Evolutionary conservation across 768 basidiomycete species (phyloP).

Genomic region (Tylopilus felleus): DNA sequence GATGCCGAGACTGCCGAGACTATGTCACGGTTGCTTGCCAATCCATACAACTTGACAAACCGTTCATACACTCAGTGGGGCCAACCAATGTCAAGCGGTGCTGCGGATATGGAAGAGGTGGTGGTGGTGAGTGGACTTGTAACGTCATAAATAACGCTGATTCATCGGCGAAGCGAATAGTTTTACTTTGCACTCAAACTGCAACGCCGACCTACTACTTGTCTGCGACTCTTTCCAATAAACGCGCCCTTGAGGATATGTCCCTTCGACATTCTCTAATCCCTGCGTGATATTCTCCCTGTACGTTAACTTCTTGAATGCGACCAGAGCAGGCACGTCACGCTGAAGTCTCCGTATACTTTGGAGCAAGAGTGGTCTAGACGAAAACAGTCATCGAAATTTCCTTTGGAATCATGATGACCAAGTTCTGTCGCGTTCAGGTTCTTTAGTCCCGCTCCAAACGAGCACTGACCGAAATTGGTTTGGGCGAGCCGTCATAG

Average conservation of each 20-base stretch:
- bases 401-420: not conserved
- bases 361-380: constrained; percentile 19
- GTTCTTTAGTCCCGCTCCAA: not conserved
- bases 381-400: constrained; percentile 33
- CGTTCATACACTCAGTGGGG: no score
- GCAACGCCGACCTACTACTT: not conserved
- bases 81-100: no score
- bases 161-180: no score
- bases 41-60: no score
- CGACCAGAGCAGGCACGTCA: constrained; percentile 39
- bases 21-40: no score
- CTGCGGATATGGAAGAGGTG: no score
- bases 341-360: constrained; percentile 35
- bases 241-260: constrained; percentile 10
- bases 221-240: constrained; percentile 1
- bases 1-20: no score
- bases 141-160: no score
- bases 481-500: not conserved
- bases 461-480: not conserved
- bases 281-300: constrained; percentile 39
- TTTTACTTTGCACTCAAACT: no score
- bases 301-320: constrained; percentile 43
- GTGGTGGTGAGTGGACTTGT: no score
- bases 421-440: not conserved
- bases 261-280: constrained; percentile 24